Evolutionary conservation across 2,329 filamentous ascomycete genomes (phyloP).

Genomic region (Madurella mycetomatis): DNA sequence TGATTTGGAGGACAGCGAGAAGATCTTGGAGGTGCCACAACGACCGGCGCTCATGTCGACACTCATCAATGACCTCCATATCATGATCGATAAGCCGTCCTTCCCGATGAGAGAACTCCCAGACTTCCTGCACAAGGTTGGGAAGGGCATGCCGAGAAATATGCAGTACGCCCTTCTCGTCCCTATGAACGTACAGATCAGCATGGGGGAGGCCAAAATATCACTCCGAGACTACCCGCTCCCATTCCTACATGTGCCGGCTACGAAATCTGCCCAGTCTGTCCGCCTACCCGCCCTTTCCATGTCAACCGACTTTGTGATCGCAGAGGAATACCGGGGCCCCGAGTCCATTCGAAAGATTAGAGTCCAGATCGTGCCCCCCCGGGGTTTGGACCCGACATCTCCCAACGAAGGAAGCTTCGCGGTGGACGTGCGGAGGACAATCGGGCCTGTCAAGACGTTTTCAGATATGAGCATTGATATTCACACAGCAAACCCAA

Average conservation of each 20-base stretch:
- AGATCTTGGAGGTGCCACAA: constrained; percentile 78
- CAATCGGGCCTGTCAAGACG: constrained; percentile 91
- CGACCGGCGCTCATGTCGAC: constrained; percentile 79
- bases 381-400: constrained; percentile 49
- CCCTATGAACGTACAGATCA: constrained; percentile 83
- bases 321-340: constrained; percentile 88
- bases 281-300: constrained; percentile 75
- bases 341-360: constrained; percentile 75
- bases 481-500: constrained; percentile 89
- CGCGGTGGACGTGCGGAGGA: constrained; percentile 80
- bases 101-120: constrained; percentile 80
- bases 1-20: constrained; percentile 77
- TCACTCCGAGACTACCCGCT: constrained; percentile 89
- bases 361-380: constrained; percentile 77
- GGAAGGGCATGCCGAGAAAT: constrained; percentile 92
- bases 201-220: constrained; percentile 85
- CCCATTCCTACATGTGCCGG: constrained; percentile 84
- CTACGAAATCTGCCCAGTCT: constrained; percentile 74
- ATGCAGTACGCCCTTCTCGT: constrained; percentile 88
- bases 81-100: constrained; percentile 85
- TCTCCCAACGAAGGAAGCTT: constrained; percentile 61
- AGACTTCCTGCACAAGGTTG: constrained; percentile 78
- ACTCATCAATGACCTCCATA: constrained; percentile 76
- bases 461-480: constrained; percentile 90
- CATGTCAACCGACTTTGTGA: constrained; percentile 84